Evolutionary conservation across 2,329 filamentous ascomycete species (phyloP), one percentile per base, ranked within the genome.

Genomic region (Emmonsia crescens): DNA sequence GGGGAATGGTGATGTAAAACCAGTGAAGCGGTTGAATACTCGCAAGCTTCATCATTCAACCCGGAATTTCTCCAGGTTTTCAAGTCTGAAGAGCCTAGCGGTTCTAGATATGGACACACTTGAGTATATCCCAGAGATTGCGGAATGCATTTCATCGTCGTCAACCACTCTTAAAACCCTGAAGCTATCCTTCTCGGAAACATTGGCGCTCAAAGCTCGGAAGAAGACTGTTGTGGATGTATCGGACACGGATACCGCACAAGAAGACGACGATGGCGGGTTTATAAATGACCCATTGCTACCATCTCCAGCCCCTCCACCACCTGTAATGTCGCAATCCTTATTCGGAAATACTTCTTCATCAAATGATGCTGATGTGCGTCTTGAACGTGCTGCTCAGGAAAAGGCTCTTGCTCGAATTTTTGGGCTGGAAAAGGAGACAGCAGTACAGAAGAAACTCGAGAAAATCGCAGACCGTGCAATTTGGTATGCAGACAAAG

Each of bases 21-120:
- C 44, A 10, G 29, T 10, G 24, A 59, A 54, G 38, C 55, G 59
- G n/a, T 51, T 56, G 14, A 52, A 29, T 19, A 36, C 49, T 16
- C 55, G 57, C 19, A 64, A 63, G 42, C 19, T 56, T n/a, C 38
- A 51, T n/a, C 48, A 58, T n/a, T 76, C 79, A 12, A 80, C 81
- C 2, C 76, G 80, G 1, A 85, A 82, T 0, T 69, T 87, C 5
- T 82, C 82, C 0, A 82, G 80, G 0, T 86, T 87, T 72, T 80
- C 76, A 57, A 77, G 78, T 44, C 74, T 87, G 16, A 80, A 78
- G 64, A 79, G 69, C 4, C 73, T 87, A 16, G 73, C 79, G 3
- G 74, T 87, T 6, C 74, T 87, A 40, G 84, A 87, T 64, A 85
- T 87, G 59, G 84, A 87, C 63, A 78, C 73, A 33, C 73, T 85